These are phyloP conservation scores for Daldinia caldariorum DNA, from an alignment of 495 filamentous ascomycete species.

Conservation along the genomic window DNA sequence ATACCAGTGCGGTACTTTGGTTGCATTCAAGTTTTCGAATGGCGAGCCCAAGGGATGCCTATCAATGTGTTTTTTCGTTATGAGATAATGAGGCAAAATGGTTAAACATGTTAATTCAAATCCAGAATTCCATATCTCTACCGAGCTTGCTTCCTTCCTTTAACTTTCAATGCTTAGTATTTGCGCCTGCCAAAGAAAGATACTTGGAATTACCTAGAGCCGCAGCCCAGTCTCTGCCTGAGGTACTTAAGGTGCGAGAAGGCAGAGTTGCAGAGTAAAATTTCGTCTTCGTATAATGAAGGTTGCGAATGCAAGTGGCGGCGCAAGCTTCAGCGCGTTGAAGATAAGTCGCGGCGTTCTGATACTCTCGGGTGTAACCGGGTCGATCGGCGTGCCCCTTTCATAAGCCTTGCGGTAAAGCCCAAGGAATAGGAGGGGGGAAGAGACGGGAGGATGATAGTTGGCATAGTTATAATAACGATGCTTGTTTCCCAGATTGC, in stretches of 20 bases:
- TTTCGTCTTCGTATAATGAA: neutral
- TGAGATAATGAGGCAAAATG: neutral
- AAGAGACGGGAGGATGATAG: neutral
- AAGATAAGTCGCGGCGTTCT: slow-evolving; percentile 5
- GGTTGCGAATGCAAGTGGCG: slow-evolving; percentile 28
- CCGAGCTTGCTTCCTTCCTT: neutral
- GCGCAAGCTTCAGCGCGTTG: slow-evolving; percentile 24
- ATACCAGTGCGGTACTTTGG: neutral
- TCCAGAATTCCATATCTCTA: no score
- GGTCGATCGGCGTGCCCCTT: no score
- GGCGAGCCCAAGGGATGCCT: neutral
- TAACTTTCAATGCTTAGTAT: no score
- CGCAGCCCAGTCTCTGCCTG: slow-evolving; percentile 13
- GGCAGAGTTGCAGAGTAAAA: slow-evolving; percentile 30
- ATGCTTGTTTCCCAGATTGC: neutral
- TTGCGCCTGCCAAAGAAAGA: no score
- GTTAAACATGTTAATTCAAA: neutral
- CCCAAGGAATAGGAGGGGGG: no score
- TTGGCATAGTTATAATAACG: neutral
- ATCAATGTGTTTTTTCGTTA: neutral
- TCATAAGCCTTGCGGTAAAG: no score
- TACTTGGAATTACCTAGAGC: neutral
- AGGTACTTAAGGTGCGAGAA: slow-evolving; percentile 14
- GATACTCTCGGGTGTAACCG: slow-evolving; percentile 22
- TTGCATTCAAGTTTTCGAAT: neutral